These are phyloP conservation scores for Bipolaris zeicola DNA, from an alignment of 2,329 filamentous ascomycete species.

Conservation along the genomic window DNA sequence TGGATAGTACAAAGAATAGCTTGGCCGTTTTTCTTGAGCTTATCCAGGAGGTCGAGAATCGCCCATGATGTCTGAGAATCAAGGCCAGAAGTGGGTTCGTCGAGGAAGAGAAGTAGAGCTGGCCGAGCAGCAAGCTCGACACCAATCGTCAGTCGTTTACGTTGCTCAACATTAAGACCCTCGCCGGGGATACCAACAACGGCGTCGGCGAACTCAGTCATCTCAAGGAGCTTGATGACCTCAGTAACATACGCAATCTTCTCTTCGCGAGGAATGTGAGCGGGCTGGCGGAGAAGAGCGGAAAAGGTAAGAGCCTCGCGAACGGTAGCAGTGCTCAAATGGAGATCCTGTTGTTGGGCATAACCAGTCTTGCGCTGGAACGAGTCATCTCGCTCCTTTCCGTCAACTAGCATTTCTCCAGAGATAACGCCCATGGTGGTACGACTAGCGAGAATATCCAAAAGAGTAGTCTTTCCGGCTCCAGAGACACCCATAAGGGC, in stretches of 20 bases:
- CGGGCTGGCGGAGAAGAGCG: slow-evolving; percentile 63
- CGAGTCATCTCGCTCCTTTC: slow-evolving; percentile 70
- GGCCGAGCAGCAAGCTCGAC: slow-evolving; percentile 48
- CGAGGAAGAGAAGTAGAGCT: slow-evolving; percentile 24
- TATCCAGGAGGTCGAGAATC: slow-evolving; percentile 80
- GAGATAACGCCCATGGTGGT: slow-evolving; percentile 82
- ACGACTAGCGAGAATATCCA: slow-evolving; percentile 64
- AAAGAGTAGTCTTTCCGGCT: slow-evolving; percentile 39
- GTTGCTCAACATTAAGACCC: slow-evolving; percentile 55
- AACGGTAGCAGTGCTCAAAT: slow-evolving; percentile 62
- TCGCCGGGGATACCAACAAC: slow-evolving; percentile 47
- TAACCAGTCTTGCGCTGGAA: slow-evolving; percentile 78
- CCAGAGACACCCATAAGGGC: slow-evolving; percentile 42
- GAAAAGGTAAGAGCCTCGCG: slow-evolving; percentile 66
- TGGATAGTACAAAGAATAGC: slow-evolving; percentile 93
- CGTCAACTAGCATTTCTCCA: slow-evolving; percentile 79
- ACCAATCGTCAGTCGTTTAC: slow-evolving; percentile 65
- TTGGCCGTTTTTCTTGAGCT: slow-evolving; percentile 75
- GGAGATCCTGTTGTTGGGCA: slow-evolving; percentile 63
- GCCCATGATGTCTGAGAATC: slow-evolving; percentile 83
- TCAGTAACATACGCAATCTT: slow-evolving; percentile 66
- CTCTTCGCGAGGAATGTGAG: slow-evolving; percentile 57
- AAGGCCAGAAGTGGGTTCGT: slow-evolving; percentile 80
- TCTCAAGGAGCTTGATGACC: slow-evolving; percentile 62
- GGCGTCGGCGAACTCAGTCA: slow-evolving; percentile 64